These are phyloP conservation scores for Chamaecrista fasciculata DNA, from an alignment of 306 rosid genomes.

Conservation along the genomic window DNA sequence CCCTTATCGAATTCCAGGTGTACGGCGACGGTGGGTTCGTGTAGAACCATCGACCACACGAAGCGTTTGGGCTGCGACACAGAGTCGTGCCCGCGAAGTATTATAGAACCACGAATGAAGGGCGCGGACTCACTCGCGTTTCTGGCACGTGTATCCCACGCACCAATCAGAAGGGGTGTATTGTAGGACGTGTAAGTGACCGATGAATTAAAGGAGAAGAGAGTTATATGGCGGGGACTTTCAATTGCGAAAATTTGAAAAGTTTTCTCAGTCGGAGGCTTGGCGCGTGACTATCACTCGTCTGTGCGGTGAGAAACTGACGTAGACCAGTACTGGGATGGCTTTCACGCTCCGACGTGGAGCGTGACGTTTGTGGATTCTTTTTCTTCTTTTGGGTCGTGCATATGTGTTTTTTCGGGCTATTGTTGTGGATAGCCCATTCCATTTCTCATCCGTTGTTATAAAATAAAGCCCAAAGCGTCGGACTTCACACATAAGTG, in stretches of 20 bases:
- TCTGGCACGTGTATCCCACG: not conserved
- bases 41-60: constrained; percentile 29
- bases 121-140: constrained; percentile 1
- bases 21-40: constrained; percentile 59
- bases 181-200: not conserved
- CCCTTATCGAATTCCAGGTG: constrained; percentile 68
- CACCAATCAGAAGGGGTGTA: not conserved
- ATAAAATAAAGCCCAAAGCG: no score
- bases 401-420: no score
- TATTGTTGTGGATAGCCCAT: no score
- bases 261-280: constrained; percentile 15
- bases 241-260: constrained; percentile 38
- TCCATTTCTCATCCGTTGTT: no score
- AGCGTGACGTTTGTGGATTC: no score
- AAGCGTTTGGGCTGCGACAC: constrained; percentile 50
- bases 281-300: constrained; percentile 41
- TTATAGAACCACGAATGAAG: constrained; percentile 22
- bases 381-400: no score
- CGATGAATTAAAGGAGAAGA: not conserved
- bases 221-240: constrained; percentile 40
- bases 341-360: no score
- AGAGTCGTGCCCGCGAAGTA: constrained; percentile 47
- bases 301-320: no score
- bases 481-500: no score
- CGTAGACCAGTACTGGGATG: no score